A percentile compares a stretch with the other conserved stretches of the same genome.
Conservation (phyloP, 495 filamentous ascomycete species). For the Annulohypoxylon stygium region DNA sequence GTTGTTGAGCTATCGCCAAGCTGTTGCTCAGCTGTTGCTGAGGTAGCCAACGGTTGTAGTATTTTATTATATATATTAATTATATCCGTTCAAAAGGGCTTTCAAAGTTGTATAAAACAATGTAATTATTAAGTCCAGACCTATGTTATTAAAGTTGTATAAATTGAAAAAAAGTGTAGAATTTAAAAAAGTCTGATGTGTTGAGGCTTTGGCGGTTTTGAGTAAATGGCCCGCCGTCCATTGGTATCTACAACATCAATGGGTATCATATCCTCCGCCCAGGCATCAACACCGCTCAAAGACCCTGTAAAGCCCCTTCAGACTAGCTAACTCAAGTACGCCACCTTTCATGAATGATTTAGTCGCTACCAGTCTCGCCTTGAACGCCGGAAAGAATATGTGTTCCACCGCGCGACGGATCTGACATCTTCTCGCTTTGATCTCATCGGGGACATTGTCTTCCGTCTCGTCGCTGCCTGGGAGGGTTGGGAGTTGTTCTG, state of each 20-base stretch:
- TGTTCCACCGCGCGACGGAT: conserved; percentile 75
- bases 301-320: conserved; percentile 96
- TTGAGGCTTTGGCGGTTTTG: too few relatives aligned
- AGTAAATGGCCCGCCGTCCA: too few relatives aligned
- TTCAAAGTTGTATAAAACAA: too few relatives aligned
- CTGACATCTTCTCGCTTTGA: conserved; percentile 68
- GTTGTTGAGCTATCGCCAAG: too few relatives aligned
- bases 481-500: conserved; percentile 79
- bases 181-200: too few relatives aligned
- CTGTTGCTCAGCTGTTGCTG: too few relatives aligned
- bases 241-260: conserved; percentile 9
- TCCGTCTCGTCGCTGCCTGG: conserved; percentile 56
- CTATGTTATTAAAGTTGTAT: too few relatives aligned
- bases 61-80: too few relatives aligned
- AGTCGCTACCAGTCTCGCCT: conserved; percentile 86
- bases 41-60: too few relatives aligned
- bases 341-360: conserved; percentile 77
- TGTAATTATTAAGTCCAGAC: too few relatives aligned
- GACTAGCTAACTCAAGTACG: conserved; percentile 89
- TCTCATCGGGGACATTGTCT: conserved; percentile 63
- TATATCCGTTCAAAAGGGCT: too few relatives aligned
- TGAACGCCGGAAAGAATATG: conserved; percentile 84
- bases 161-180: too few relatives aligned
- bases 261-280: conserved; percentile 31
- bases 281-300: conserved; percentile 88